Base-by-base conservation (phyloP, 192 early-diverging fungal genomes). In the Jimgerdemannia lactiflua region DNA sequence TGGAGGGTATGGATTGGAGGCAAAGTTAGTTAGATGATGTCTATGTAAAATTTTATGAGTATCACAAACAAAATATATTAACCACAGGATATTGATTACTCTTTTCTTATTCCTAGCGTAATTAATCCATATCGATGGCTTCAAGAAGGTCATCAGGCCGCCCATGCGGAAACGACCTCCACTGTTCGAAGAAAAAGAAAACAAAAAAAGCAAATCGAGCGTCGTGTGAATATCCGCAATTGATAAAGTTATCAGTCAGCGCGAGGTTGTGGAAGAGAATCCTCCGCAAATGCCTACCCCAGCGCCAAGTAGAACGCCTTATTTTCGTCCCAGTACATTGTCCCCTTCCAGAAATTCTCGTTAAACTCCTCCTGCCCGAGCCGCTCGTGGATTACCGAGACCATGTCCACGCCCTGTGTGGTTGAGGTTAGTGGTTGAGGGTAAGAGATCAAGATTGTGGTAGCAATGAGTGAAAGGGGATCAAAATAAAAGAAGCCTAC, bases 381-480 rank as follows among this genome's bases (percentile, higher is more conserved):
- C 43, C 74, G 78, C 59, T 87, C 86, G 68, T 85, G 86, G 29
- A 85, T 78, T 42, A 87, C 73, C 41, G 84, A 79, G 17, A 87
- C 74, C 84, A 87, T 84, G 43, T 29, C 29, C 29, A 29, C 29
- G 29, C 29, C 75, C 80, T 77, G 80, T 79, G 76, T 17, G 68
- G 68, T n/a, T n/a, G n/a, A n/a, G n/a, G n/a, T n/a, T n/a, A n/a
- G n/a, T 73, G 73, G 14, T 65, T 73, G 17, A 42, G 69, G 39
- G 29, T 64, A 43, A 43, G 29, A 6, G 42, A 18, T n/a, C 4
- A n/a, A 20, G 39, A 18, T 17, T 20, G n/a, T 43, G 20, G 59
- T 42, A 18, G 10, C 7, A 8, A 10, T 44, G 69, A 39, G 42
- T 11, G 4, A 4, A 4, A 70, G 4, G n/a, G 10, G 29, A 66